phyloP scores from a whole-genome alignment of 2,329 filamentous ascomycete genomes.

The Pezicula radicicola region DNA sequence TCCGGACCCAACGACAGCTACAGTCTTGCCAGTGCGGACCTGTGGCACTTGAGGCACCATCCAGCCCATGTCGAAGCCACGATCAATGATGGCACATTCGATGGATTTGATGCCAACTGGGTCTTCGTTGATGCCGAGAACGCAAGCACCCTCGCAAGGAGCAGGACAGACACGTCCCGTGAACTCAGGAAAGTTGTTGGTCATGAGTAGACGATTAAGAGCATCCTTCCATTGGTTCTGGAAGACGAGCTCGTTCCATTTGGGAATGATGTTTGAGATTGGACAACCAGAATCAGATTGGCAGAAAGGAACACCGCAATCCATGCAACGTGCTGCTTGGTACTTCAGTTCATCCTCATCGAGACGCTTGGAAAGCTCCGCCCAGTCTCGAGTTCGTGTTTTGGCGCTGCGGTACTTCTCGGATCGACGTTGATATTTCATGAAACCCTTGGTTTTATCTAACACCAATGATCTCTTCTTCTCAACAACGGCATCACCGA shows the following conservation, averaged over 20 bases:
- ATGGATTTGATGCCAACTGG: constrained; percentile 98
- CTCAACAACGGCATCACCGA: constrained; percentile 79
- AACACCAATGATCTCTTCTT: constrained; percentile 88
- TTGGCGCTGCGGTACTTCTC: constrained; percentile 90
- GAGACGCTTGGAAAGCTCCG: constrained; percentile 81
- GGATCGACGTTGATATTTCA: constrained; percentile 89
- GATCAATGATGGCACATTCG: constrained; percentile 96
- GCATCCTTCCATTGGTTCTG: constrained; percentile 84
- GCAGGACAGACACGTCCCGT: constrained; percentile 96
- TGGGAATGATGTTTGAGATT: constrained; percentile 96
- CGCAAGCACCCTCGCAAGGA: constrained; percentile 93
- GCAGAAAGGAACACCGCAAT: constrained; percentile 97
- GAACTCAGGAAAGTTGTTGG: constrained; percentile 98
- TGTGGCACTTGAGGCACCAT: constrained; percentile 81
- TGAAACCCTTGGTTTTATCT: constrained; percentile 97
- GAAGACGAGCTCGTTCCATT: constrained; percentile 86
- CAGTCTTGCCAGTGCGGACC: constrained; percentile 79
- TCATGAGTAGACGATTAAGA: constrained; percentile 87
- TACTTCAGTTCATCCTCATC: constrained; percentile 96
- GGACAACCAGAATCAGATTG: constrained; percentile 95
- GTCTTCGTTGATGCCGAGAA: constrained; percentile 94
- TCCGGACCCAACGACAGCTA: constrained; percentile 89
- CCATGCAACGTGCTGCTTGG: constrained; percentile 96
- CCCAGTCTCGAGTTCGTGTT: constrained; percentile 88
- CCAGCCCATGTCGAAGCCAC: constrained; percentile 97